Conservation (phyloP, 2,329 filamentous ascomycete genomes). For the Bisporella sp. region DNA sequence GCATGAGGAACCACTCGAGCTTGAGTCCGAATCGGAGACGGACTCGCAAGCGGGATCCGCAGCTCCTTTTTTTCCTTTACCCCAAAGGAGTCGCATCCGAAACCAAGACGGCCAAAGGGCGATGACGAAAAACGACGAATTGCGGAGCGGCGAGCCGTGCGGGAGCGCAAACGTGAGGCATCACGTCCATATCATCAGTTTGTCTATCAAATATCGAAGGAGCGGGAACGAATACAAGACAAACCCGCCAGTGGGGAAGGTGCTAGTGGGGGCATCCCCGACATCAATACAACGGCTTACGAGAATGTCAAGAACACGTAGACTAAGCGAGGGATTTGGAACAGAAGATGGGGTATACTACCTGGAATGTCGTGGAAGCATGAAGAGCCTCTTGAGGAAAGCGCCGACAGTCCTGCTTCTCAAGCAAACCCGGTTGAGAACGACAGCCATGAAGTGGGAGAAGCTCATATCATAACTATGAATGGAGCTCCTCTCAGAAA, state of each 20-base stretch:
- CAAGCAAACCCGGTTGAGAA: no score
- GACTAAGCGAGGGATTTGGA: no score
- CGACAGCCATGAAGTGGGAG: no score
- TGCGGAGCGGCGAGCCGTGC: slow-evolving; percentile 9
- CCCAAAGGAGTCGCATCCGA: background rate
- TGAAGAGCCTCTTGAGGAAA: no score
- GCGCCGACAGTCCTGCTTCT: no score
- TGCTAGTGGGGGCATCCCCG: slow-evolving; percentile 6
- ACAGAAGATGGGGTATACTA: no score
- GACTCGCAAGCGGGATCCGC: slow-evolving; percentile 5
- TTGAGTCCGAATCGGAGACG: slow-evolving; percentile 9
- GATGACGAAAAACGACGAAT: slow-evolving; percentile 7
- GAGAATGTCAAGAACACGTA: slow-evolving; percentile 26
- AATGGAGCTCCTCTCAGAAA: no score
- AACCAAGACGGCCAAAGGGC: slow-evolving; percentile 1
- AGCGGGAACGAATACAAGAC: slow-evolving; percentile 22
- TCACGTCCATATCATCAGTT: slow-evolving; percentile 25
- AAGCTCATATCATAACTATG: no score
- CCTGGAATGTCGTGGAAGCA: no score
- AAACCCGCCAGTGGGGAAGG: slow-evolving; percentile 15
- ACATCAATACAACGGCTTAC: slow-evolving; percentile 25
- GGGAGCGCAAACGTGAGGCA: slow-evolving; percentile 14
- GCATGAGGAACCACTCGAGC: slow-evolving; percentile 10
- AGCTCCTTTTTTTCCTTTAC: slow-evolving; percentile 3
- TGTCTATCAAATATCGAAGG: slow-evolving; percentile 18